phyloP scores from a whole-genome alignment of 495 filamentous ascomycete genomes.

The Pseudevernia furfuracea region DNA sequence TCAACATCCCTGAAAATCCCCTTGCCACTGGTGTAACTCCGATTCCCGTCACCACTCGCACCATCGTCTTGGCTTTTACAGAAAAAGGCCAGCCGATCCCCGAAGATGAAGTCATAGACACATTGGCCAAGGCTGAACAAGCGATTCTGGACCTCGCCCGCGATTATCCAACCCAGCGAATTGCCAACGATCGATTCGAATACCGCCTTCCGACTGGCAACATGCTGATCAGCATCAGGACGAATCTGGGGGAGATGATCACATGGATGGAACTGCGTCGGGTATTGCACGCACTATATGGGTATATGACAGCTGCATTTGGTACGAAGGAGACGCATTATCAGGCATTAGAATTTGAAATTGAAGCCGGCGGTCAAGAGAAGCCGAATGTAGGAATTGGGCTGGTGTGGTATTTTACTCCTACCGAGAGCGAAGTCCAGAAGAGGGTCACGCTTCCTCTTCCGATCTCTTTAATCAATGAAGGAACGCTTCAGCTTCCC shows the following conservation, averaged over 20 bases:
- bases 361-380: not conserved
- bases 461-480: not conserved
- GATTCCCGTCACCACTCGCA: not conserved
- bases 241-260: not conserved
- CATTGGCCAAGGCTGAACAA: not conserved
- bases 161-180: not conserved
- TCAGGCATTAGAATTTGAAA: slow-evolving; percentile 6
- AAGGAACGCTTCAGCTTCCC: not conserved
- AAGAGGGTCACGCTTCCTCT: not conserved
- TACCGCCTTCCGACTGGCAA: slow-evolving; percentile 1
- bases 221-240: slow-evolving; percentile 1
- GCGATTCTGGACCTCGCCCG: not conserved
- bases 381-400: not conserved
- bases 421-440: not conserved
- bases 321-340: not conserved
- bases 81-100: slow-evolving; percentile 1
- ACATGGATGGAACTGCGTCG: slow-evolving; percentile 1
- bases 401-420: not conserved
- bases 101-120: not conserved
- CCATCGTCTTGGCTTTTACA: not conserved
- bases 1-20: not conserved
- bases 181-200: slow-evolving; percentile 9
- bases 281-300: not conserved
- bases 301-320: not conserved
- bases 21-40: not conserved